Evolutionary conservation across 1,139 yeast species (phyloP).

Genomic region (Kurtzmaniella quercitrusa): DNA sequence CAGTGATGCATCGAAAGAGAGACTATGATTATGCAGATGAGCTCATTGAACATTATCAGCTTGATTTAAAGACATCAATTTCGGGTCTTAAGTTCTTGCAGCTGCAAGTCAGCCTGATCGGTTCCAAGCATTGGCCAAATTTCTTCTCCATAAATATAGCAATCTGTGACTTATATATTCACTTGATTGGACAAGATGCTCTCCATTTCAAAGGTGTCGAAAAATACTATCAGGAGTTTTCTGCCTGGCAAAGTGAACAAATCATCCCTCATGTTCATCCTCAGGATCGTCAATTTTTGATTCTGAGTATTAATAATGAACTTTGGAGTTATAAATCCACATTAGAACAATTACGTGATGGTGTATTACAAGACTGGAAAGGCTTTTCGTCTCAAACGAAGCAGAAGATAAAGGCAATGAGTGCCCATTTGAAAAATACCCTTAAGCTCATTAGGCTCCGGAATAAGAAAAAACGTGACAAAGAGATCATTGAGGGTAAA

Average conservation of each 20-base stretch:
- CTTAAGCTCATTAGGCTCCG: constrained; percentile 43
- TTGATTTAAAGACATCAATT: constrained; percentile 38
- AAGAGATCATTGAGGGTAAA: constrained; percentile 34
- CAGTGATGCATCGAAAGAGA: constrained; percentile 15
- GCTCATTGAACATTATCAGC: constrained; percentile 37
- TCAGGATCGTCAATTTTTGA: constrained; percentile 27
- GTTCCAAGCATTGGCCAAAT: constrained; percentile 30
- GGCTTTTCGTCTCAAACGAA: constrained; percentile 25
- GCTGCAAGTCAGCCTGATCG: constrained; percentile 32
- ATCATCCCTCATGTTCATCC: constrained; percentile 38
- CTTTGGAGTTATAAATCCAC: constrained; percentile 26
- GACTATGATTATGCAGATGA: constrained; percentile 39
- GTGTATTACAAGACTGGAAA: constrained; percentile 31
- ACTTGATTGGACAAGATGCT: constrained; percentile 35
- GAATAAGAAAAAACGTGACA: constrained; percentile 38
- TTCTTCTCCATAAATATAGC: constrained; percentile 31
- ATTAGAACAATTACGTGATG: constrained; percentile 26
- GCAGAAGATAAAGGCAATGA: constrained; percentile 37
- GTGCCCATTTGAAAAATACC: constrained; percentile 29
- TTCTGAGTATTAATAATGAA: constrained; percentile 29
- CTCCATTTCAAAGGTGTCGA: constrained; percentile 44
- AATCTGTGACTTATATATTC: constrained; percentile 28
- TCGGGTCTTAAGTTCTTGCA: constrained; percentile 41
- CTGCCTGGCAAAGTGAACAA: constrained; percentile 25
- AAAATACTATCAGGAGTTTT: constrained; percentile 34